These are phyloP conservation scores for Astragalus glycyphyllos DNA, from an alignment of 306 rosid species.

Conservation along the genomic window DNA sequence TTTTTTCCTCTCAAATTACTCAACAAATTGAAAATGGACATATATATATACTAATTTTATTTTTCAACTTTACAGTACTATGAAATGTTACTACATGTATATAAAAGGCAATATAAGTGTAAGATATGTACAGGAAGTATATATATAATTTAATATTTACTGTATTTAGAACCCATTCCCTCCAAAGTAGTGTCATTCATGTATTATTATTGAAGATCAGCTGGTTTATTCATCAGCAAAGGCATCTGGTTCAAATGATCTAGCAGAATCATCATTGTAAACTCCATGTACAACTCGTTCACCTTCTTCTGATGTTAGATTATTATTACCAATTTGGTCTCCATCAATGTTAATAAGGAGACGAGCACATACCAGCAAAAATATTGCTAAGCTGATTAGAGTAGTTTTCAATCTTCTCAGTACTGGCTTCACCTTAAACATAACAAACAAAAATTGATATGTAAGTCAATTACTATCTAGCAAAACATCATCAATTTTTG, in stretches of 20 bases:
- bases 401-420: conserved; percentile 77
- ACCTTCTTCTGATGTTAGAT: conserved; percentile 48
- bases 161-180: conserved; percentile 8
- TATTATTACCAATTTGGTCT: conserved; percentile 41
- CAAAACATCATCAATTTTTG: conserved; percentile 6
- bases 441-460: conserved; percentile 11
- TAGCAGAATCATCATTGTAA: conserved; percentile 89
- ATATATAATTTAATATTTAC: conserved; percentile 12
- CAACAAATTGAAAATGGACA: conserved; percentile 19
- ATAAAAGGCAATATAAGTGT: not conserved
- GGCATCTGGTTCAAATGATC: conserved; percentile 95
- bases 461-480: conserved; percentile 15
- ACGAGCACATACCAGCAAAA: conserved; percentile 57
- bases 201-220: conserved; percentile 52
- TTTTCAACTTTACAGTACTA: conserved; percentile 13
- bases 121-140: conserved; percentile 40
- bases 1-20: not conserved
- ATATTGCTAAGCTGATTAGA: conserved; percentile 66
- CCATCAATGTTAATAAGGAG: conserved; percentile 68
- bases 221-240: conserved; percentile 81
- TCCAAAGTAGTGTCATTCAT: conserved; percentile 12
- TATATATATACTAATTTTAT: conserved; percentile 23
- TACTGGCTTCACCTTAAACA: conserved; percentile 85
- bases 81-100: conserved; percentile 16
- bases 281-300: conserved; percentile 77